phyloP scores from a whole-genome alignment of 768 basidiomycete species.

The Saitozyma podzolica region DNA sequence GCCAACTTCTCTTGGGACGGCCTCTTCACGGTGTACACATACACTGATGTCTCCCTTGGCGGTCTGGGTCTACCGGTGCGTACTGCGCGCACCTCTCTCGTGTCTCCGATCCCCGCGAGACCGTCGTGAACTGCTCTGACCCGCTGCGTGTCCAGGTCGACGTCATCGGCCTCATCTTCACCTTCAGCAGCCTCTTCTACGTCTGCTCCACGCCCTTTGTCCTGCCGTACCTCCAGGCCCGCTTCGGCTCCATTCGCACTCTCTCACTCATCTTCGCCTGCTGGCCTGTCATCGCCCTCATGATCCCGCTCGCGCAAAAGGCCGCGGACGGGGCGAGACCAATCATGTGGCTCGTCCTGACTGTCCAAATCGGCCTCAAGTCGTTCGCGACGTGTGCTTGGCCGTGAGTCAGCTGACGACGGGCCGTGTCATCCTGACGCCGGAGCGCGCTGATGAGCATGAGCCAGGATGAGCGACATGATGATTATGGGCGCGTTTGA shows the following conservation, averaged over 20 bases:
- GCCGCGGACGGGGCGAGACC: slow-evolving; percentile 14
- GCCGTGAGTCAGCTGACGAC: slow-evolving; percentile 21
- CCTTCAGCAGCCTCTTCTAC: slow-evolving; percentile 18
- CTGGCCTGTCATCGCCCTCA: slow-evolving; percentile 23
- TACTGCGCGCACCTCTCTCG: neutral
- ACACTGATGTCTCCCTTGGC: slow-evolving; percentile 25
- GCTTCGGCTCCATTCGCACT: slow-evolving; percentile 13
- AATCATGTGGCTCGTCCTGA: slow-evolving; percentile 23
- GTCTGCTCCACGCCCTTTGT: slow-evolving; percentile 26
- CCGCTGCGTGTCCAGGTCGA: slow-evolving; percentile 14
- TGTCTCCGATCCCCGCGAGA: neutral
- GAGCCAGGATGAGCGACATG: slow-evolving; percentile 17
- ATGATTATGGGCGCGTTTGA: slow-evolving; percentile 29
- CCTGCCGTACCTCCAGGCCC: slow-evolving; percentile 24
- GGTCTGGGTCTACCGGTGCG: slow-evolving; percentile 40
- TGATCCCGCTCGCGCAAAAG: slow-evolving; percentile 31
- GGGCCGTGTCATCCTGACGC: neutral
- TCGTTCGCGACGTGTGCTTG: slow-evolving; percentile 25
- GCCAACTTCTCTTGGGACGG: slow-evolving; percentile 32
- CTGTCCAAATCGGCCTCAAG: slow-evolving; percentile 12
- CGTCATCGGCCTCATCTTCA: slow-evolving; percentile 25
- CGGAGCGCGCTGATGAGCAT: neutral
- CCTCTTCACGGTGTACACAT: slow-evolving; percentile 32
- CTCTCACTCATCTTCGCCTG: slow-evolving; percentile 11
- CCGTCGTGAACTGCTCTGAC: neutral